Evolutionary conservation across 306 rosid genomes (phyloP).

Genomic region (Prosopis cineraria): DNA sequence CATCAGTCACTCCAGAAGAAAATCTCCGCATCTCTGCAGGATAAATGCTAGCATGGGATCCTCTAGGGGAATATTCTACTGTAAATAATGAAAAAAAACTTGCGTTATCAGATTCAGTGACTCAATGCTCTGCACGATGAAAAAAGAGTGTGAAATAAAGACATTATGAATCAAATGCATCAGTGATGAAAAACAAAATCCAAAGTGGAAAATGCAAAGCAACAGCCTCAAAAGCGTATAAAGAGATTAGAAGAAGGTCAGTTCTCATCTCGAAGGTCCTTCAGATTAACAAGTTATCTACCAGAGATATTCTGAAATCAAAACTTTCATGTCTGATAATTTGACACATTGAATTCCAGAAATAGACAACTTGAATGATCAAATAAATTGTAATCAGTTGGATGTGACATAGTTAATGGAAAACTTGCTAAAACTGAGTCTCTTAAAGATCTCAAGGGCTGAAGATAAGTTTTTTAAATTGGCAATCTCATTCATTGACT

Average conservation of each 20-base stretch:
- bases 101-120: slow-evolving; percentile 18
- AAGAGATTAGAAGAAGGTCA: slow-evolving; percentile 22
- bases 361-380: background rate
- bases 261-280: slow-evolving; percentile 20
- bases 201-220: slow-evolving; percentile 6
- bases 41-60: slow-evolving; percentile 27
- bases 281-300: slow-evolving; percentile 20
- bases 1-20: slow-evolving; percentile 45
- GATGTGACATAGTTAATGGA: background rate
- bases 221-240: slow-evolving; percentile 6
- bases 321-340: background rate
- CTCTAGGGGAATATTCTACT: slow-evolving; percentile 62
- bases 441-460: background rate
- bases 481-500: slow-evolving; percentile 7
- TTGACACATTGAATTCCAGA: background rate
- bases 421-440: slow-evolving; percentile 12
- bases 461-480: slow-evolving; percentile 20
- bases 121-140: slow-evolving; percentile 26
- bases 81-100: slow-evolving; percentile 39
- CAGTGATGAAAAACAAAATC: background rate
- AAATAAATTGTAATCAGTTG: background rate
- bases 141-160: slow-evolving; percentile 25
- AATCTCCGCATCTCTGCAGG: slow-evolving; percentile 48
- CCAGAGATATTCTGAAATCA: slow-evolving; percentile 11
- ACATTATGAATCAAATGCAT: slow-evolving; percentile 3